Conservation (phyloP, 2,329 filamentous ascomycete species). For the Venturia oleaginea region DNA sequence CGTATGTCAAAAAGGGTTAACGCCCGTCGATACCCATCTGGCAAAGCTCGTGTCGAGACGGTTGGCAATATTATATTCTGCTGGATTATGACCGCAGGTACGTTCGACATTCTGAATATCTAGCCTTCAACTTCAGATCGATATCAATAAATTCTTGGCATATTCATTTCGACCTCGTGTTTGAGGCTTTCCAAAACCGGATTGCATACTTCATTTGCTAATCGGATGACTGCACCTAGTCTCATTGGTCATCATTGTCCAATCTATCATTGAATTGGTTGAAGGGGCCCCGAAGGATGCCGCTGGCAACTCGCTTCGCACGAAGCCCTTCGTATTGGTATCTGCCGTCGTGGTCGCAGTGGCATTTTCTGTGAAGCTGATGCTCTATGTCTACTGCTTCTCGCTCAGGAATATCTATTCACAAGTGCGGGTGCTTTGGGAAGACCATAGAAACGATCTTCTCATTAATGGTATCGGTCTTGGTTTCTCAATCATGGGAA, state of each 20-base stretch:
- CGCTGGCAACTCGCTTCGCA: constrained; percentile 23
- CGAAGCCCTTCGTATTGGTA: constrained; percentile 65
- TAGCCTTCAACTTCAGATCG: too few relatives aligned
- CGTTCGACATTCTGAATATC: background rate
- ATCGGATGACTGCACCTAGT: constrained; percentile 96
- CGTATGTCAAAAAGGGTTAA: constrained; percentile 85
- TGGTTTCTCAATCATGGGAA: constrained; percentile 7
- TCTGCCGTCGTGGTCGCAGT: constrained; percentile 77
- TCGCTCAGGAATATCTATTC: constrained; percentile 82
- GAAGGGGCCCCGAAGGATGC: constrained; percentile 37
- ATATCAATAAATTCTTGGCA: too few relatives aligned
- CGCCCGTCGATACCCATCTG: constrained; percentile 75
- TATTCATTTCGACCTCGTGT: too few relatives aligned
- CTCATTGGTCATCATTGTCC: constrained; percentile 84
- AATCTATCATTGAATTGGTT: constrained; percentile 65
- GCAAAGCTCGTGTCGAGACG: constrained; percentile 89
- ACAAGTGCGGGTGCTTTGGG: constrained; percentile 87
- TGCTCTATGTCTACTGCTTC: constrained; percentile 86
- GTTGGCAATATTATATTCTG: constrained; percentile 95
- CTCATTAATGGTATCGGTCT: constrained; percentile 84
- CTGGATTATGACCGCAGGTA: constrained; percentile 74
- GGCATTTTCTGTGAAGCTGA: constrained; percentile 77
- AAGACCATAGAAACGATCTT: constrained; percentile 96
- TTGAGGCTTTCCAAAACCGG: background rate
- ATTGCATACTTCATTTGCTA: constrained; percentile 75